Conservation (phyloP, 805 yeast species). For the Hyphopichia homilentoma region DNA sequence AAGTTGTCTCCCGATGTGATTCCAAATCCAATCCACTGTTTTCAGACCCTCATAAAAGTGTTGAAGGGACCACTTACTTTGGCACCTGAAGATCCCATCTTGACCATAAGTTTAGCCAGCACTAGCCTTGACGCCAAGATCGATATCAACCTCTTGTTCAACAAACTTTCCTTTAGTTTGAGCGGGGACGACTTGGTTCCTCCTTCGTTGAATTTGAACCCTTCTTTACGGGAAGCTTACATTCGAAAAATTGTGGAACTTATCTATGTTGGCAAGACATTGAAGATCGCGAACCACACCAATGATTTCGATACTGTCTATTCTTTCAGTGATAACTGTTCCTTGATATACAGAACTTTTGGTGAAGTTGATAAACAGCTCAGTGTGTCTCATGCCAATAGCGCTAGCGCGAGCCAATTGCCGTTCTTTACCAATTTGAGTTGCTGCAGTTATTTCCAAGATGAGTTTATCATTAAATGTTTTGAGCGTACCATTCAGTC, state of each 20-base stretch:
- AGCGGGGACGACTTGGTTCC: slow-evolving; percentile 41
- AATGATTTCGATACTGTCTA: slow-evolving; percentile 22
- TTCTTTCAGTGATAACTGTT: slow-evolving; percentile 32
- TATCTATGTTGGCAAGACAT: slow-evolving; percentile 27
- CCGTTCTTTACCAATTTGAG: slow-evolving; percentile 28
- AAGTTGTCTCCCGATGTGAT: slow-evolving; percentile 23
- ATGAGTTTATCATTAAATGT: slow-evolving; percentile 38
- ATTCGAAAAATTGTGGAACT: slow-evolving; percentile 54
- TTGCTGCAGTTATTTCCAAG: slow-evolving; percentile 28
- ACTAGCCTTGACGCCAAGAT: slow-evolving; percentile 54
- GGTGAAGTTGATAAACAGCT: slow-evolving; percentile 36
- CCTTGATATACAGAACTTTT: slow-evolving; percentile 28
- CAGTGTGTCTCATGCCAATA: slow-evolving; percentile 19
- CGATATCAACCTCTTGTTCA: slow-evolving; percentile 49
- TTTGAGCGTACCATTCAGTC: slow-evolving; percentile 34
- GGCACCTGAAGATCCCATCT: slow-evolving; percentile 41
- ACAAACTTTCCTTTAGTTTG: slow-evolving; percentile 43
- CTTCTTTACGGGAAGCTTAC: slow-evolving; percentile 44
- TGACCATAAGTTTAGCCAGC: slow-evolving; percentile 52
- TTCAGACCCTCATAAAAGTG: slow-evolving; percentile 58
- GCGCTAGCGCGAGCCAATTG: slow-evolving; percentile 17
- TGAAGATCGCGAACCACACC: slow-evolving; percentile 2
- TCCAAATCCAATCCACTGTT: slow-evolving; percentile 58
- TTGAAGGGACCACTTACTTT: slow-evolving; percentile 62
- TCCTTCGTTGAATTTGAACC: slow-evolving; percentile 34